phyloP scores from a whole-genome alignment of 2,329 filamentous ascomycete genomes.

The Apiospora saccharicola region DNA sequence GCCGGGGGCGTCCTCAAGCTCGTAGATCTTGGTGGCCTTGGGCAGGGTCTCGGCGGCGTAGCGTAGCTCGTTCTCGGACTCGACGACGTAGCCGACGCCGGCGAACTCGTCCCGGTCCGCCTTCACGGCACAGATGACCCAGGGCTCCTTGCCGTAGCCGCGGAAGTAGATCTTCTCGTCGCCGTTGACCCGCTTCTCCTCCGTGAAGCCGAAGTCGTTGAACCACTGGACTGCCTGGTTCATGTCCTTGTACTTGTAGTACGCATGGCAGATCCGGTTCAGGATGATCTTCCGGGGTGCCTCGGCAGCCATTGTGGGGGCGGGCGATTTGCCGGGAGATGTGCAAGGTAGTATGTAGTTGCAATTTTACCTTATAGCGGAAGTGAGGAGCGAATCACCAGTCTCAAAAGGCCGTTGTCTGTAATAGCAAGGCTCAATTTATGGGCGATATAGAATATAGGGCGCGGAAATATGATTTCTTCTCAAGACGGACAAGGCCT shows the following conservation, averaged over 20 bases:
- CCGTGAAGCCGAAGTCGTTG: slow-evolving; percentile 57
- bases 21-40: slow-evolving; percentile 55
- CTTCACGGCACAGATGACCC: slow-evolving; percentile 61
- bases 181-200: slow-evolving; percentile 47
- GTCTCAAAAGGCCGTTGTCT: background rate
- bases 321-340: background rate
- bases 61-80: slow-evolving; percentile 61
- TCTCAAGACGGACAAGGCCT: background rate
- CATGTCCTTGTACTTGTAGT: slow-evolving; percentile 57
- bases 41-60: slow-evolving; percentile 56
- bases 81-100: slow-evolving; percentile 65
- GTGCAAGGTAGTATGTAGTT: background rate
- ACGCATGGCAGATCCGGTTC: slow-evolving; percentile 50
- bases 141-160: slow-evolving; percentile 68
- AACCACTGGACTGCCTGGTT: slow-evolving; percentile 50
- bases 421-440: background rate
- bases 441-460: background rate
- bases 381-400: background rate
- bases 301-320: slow-evolving; percentile 34
- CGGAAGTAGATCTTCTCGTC: slow-evolving; percentile 63
- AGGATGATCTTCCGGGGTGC: slow-evolving; percentile 40
- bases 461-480: background rate
- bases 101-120: slow-evolving; percentile 59
- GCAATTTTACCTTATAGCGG: background rate
- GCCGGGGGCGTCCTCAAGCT: slow-evolving; percentile 58